Evolutionary conservation across 352 stramenopile genomes (phyloP), one percentile per base, ranked within the genome.

Genomic region (Phytopythium sindhum): DNA sequence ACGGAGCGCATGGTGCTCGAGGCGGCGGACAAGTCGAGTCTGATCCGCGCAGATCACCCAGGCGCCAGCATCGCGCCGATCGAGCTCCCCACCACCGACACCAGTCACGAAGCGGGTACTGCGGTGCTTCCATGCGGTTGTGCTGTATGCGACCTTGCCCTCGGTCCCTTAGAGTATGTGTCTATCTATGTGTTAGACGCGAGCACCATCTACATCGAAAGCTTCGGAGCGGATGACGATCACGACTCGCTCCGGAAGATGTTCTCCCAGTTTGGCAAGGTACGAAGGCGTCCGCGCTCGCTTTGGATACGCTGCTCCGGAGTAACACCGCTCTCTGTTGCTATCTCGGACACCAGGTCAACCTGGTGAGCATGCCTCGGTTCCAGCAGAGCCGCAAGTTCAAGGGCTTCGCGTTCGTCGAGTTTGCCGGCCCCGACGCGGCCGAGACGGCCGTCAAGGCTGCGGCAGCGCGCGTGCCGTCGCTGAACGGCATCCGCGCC

Each of bases 331-430:
- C 35, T 23, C 17, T 26, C 15, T 53, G 31, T 37, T 39, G 8
- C 24, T 33, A 41, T 0, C 12, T 45, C 35, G 12, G 17, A 3
- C 8, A 14, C 33, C 21, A 85, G 76, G 72, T 93, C 42, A 89
- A 78, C 35, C 68, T 91, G 28, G 85, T 93, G 64, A 91, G 80
- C 41, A 75, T 93, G 69, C 81, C 85, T 12, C 84, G 84, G 31
- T 93, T 91, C 58, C 57, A 66, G 19, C 73, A 80, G n/a, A 89
- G 65, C 59, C 77, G 78, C 39, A 77, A 79, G 67, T 90, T 93
- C 55, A 93, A 93, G 64, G 84, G 84, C 10, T 93, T 93, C 75
- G 84, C 76, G 31, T 93, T 93, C n/a, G 78, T 91, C 26, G 84
- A 93, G 70, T 93, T 93, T 56, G 70, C 75, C 3, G 70, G 77